Evolutionary conservation across 257 asterid genomes (phyloP).

Genomic region (Euphrasia confusa): DNA sequence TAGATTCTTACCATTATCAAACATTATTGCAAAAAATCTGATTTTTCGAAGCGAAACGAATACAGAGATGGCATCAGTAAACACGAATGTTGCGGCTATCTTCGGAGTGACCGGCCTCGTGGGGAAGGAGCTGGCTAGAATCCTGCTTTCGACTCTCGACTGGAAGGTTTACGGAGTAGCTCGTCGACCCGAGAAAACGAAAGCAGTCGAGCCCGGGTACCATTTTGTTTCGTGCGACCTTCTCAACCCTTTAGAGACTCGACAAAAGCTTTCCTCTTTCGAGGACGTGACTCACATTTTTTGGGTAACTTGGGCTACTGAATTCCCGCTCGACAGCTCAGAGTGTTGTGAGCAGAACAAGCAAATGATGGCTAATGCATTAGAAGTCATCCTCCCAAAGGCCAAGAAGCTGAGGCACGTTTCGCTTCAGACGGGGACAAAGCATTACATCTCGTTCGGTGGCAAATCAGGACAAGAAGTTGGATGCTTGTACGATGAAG

Average conservation of each 20-base stretch:
- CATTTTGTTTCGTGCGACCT: constrained; percentile 65
- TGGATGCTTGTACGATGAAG: constrained; percentile 37
- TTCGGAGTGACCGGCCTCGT: constrained; percentile 83
- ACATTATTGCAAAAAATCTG: too few relatives aligned
- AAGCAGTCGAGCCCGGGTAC: constrained; percentile 17
- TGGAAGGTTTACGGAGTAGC: constrained; percentile 89
- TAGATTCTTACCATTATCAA: background rate
- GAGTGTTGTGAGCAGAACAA: constrained; percentile 60
- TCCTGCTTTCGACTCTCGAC: constrained; percentile 37
- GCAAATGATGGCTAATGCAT: constrained; percentile 65
- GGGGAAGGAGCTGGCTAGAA: constrained; percentile 68
- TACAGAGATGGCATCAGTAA: constrained; percentile 6
- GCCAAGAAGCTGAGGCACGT: constrained; percentile 48
- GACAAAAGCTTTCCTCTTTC: constrained; percentile 35
- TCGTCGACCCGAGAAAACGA: constrained; percentile 31
- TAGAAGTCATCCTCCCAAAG: constrained; percentile 45
- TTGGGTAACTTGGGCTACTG: constrained; percentile 88
- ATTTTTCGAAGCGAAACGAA: background rate
- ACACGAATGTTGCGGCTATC: constrained; percentile 50
- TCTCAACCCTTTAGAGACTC: constrained; percentile 43
- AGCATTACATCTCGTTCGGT: constrained; percentile 59
- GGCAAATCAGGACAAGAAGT: constrained; percentile 10
- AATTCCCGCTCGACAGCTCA: constrained; percentile 46
- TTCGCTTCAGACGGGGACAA: constrained; percentile 76
- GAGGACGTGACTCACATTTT: constrained; percentile 55